Conservation (phyloP, 1,284 basidiomycete genomes). For the Sporisorium reilianum region DNA sequence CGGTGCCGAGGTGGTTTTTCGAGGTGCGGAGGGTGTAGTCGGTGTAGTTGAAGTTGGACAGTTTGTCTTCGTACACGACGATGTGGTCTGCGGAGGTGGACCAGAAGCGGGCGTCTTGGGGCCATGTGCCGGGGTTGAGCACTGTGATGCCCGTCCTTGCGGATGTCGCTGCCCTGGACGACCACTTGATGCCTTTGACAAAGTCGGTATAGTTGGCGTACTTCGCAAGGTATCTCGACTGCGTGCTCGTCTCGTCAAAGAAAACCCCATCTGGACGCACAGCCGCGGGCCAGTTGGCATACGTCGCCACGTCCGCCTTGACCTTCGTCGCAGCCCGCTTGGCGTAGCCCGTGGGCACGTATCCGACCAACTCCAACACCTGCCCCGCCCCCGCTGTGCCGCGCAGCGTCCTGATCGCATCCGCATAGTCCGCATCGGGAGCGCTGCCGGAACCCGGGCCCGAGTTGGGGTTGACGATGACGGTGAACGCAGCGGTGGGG, state of each 20-base stretch:
- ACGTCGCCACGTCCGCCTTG: slow-evolving; percentile 11
- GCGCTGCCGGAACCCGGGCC: slow-evolving; percentile 9
- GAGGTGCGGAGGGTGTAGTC: slow-evolving; percentile 13
- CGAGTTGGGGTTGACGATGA: slow-evolving; percentile 34
- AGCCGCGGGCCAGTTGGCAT: slow-evolving; percentile 5
- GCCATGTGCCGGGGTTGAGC: slow-evolving; percentile 32
- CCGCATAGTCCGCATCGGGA: slow-evolving; percentile 17
- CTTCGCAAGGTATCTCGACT: slow-evolving; percentile 2
- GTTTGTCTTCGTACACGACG: slow-evolving; percentile 27
- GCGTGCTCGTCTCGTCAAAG: slow-evolving; percentile 22
- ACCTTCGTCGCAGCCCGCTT: background rate
- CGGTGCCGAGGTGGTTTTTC: background rate
- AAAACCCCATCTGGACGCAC: slow-evolving; percentile 23
- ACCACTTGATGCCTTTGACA: slow-evolving; percentile 16
- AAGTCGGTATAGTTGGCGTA: slow-evolving; percentile 18
- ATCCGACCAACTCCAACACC: slow-evolving; percentile 25
- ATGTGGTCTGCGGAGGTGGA: slow-evolving; percentile 20
- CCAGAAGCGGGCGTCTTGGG: slow-evolving; percentile 11
- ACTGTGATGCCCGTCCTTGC: slow-evolving; percentile 16
- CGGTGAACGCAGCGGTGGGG: slow-evolving; percentile 23
- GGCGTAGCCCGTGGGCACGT: slow-evolving; percentile 27
- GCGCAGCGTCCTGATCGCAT: slow-evolving; percentile 17
- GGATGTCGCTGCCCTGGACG: background rate
- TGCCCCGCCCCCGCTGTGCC: slow-evolving; percentile 1
- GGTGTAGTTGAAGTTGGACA: slow-evolving; percentile 31